Percentiles rank a stretch among this genome's conserved stretches.
Conservation (phyloP, 768 basidiomycete genomes). For the Tricholoma hemisulphureum region DNA sequence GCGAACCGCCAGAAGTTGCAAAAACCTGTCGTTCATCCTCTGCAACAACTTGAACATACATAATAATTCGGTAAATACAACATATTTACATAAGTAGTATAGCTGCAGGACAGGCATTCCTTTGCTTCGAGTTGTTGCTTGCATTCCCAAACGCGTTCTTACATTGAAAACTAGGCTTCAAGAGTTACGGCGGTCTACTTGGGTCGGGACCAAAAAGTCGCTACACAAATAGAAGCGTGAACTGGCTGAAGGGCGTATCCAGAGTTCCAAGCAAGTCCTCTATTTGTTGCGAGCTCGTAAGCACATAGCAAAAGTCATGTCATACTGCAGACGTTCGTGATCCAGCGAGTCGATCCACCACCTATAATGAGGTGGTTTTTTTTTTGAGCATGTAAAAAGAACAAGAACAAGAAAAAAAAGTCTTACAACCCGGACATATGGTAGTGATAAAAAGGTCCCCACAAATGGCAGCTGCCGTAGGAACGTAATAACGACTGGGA, state of each 20-base stretch:
- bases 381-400: background rate
- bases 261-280: conserved; percentile 2
- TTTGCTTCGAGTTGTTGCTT: too few species aligned
- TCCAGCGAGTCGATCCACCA: conserved; percentile 77
- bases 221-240: too few species aligned
- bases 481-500: conserved; percentile 98
- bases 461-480: conserved; percentile 90
- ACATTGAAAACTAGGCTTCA: background rate
- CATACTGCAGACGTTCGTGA: conserved; percentile 74
- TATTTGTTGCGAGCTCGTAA: conserved; percentile 11
- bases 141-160: background rate
- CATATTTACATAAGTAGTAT: background rate
- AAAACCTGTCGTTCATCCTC: conserved; percentile 1
- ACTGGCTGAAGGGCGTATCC: background rate
- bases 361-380: conserved; percentile 37
- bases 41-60: background rate
- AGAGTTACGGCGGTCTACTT: background rate
- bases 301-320: conserved; percentile 18
- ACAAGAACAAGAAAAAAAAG: conserved; percentile 10
- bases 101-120: background rate
- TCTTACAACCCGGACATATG: conserved; percentile 83
- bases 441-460: conserved; percentile 81
- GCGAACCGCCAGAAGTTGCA: conserved; percentile 17
- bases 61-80: background rate
- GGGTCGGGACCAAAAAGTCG: background rate